Percentiles rank a stretch among this genome's conserved stretches.
Conservation (phyloP, 2,329 filamentous ascomycete genomes). For the Ascochyta viciae-villosae region DNA sequence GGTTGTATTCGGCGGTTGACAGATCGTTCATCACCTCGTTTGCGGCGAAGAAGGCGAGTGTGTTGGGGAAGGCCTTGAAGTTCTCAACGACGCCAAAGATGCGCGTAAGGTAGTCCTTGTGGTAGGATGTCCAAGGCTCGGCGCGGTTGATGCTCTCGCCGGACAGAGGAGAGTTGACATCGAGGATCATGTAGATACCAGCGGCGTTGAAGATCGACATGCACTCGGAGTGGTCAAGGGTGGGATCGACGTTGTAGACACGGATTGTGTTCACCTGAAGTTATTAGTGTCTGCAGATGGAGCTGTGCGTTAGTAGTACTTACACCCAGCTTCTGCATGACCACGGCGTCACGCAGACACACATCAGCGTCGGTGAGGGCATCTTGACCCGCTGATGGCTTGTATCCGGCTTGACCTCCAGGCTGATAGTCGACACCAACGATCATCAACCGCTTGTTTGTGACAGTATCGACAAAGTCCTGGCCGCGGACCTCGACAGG, state of each 20-base stretch:
- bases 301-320: neutral
- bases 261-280: conserved; percentile 66
- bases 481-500: conserved; percentile 64
- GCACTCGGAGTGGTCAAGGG: conserved; percentile 66
- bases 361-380: conserved; percentile 64
- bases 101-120: conserved; percentile 61
- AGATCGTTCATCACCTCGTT: conserved; percentile 74
- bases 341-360: conserved; percentile 68
- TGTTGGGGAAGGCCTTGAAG: conserved; percentile 72
- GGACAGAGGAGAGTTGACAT: conserved; percentile 68
- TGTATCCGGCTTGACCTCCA: conserved; percentile 66
- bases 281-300: neutral
- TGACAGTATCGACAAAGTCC: conserved; percentile 67
- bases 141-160: conserved; percentile 64
- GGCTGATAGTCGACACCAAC: conserved; percentile 69
- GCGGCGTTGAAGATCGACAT: conserved; percentile 70
- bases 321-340: conserved; percentile 67
- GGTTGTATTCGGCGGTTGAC: conserved; percentile 57
- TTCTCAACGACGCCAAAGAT: conserved; percentile 70
- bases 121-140: conserved; percentile 63
- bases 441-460: conserved; percentile 66
- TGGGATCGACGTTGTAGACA: conserved; percentile 68
- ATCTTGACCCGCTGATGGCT: conserved; percentile 57
- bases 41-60: conserved; percentile 70
- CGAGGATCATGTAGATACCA: conserved; percentile 71